Evolutionary conservation across 1,284 basidiomycete genomes (phyloP).

Genomic region (Tilletia walkeri): DNA sequence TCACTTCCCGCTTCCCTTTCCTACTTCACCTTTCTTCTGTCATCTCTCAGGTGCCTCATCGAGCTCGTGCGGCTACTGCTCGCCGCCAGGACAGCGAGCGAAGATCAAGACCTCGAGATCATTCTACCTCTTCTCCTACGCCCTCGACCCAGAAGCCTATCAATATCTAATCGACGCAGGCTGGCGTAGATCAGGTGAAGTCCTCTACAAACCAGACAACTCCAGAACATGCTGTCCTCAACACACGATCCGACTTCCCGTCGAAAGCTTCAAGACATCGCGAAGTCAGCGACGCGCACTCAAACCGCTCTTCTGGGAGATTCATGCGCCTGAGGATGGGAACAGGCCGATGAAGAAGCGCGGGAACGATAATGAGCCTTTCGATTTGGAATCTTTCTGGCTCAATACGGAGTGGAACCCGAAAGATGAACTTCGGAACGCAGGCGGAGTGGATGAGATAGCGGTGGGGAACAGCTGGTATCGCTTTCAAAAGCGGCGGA

Average conservation of each 20-base stretch:
- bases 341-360: constrained; percentile 18
- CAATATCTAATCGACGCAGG: constrained; percentile 46
- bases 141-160: constrained; percentile 40
- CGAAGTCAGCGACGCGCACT: constrained; percentile 38
- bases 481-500: not conserved
- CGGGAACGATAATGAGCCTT: constrained; percentile 11
- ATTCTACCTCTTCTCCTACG: constrained; percentile 20
- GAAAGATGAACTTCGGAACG: constrained; percentile 1
- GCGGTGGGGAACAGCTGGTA: not conserved
- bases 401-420: constrained; percentile 18
- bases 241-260: constrained; percentile 39
- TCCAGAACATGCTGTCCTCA: constrained; percentile 48
- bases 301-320: constrained; percentile 33
- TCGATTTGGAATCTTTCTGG: constrained; percentile 21
- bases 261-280: constrained; percentile 23
- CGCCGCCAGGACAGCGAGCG: not conserved
- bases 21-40: not conserved
- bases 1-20: no score
- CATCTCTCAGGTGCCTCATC: not conserved
- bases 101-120: not conserved
- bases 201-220: constrained; percentile 51
- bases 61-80: constrained; percentile 5
- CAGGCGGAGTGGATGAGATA: no score
- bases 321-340: constrained; percentile 8
- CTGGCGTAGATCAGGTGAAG: constrained; percentile 48